Base-by-base conservation (phyloP, 495 filamentous ascomycete genomes). In the Aspergillus kassunensis region DNA sequence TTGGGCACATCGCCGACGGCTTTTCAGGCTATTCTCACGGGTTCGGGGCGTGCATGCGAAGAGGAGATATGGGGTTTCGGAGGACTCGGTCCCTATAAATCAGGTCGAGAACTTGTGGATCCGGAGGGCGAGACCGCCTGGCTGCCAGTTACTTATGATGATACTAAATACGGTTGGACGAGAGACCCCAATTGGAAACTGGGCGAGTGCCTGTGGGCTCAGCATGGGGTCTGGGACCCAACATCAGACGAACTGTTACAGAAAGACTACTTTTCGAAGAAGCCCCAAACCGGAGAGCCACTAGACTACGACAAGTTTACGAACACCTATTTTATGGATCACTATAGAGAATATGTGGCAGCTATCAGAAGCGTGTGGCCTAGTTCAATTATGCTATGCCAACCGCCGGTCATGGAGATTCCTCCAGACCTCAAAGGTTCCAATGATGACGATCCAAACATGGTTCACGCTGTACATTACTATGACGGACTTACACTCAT, bases 401-500 rank as follows among this genome's bases (percentile, higher is more conserved):
- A 98, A 58, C 90, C 90, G 6, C 90, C 92, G 0, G 88, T 92
- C 7, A 80, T 96, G 62, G 93, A 98, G 68, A 79, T 97, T 3
- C 93, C 93, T 0, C 93, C 93, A 0, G 76, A 76, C 30, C 82
- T 97, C 54, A 96, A 95, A 65, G 91, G 85, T 8, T 95, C 93
- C 0, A 72, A 75, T 37, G 91, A 97, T 62, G 91, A 96, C 59
- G 90, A 97, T 60, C 84, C 85, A 7, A 86, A 87, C 41, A 85
- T 97, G 81, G 87, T 91, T 10, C 97, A 96, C 65, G 83, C 93
- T 3, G 90, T 90, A 10, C 93, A 98, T 69, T 98, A 86, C 63
- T 98, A 98, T 65, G 93, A 98, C 64, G 93, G 95, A 11, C 83
- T 98, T 19, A 98, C 93, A 0, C 79, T 98, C 30, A 86, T 98